Conservation (phyloP, 306 rosid species). For the Rubus idaeus region DNA sequence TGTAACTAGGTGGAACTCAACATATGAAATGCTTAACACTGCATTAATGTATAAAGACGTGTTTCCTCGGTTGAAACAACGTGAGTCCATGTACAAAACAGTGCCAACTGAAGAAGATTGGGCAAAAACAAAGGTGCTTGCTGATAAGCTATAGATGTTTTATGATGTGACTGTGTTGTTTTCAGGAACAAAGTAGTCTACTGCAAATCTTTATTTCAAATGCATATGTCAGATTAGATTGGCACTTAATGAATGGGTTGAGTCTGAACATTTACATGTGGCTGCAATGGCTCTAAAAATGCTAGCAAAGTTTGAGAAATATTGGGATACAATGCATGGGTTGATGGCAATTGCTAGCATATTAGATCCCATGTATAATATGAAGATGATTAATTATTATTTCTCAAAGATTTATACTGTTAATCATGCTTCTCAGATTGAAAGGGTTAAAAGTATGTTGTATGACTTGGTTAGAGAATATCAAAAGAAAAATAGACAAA, state of each 20-base stretch:
- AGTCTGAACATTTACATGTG: not conserved
- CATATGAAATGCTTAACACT: not conserved
- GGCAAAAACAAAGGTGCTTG: not conserved
- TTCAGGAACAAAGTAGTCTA: not conserved
- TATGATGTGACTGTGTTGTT: not conserved
- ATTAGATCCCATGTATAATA: not conserved
- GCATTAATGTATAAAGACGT: not conserved
- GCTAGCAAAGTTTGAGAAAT: not conserved
- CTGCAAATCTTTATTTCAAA: not conserved
- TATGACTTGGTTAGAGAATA: not conserved
- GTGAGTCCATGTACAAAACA: not conserved
- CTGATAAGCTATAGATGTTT: not conserved
- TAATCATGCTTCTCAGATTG: not conserved
- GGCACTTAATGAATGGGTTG: not conserved
- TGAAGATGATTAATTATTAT: not conserved
- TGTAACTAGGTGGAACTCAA: not conserved
- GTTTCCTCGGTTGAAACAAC: not conserved
- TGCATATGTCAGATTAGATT: not conserved
- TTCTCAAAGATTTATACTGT: not conserved
- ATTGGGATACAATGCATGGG: not conserved
- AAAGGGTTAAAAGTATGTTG: no score
- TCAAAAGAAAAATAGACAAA: not conserved
- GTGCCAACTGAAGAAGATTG: not conserved
- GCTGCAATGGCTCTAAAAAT: not conserved
- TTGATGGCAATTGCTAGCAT: not conserved